Conservation (phyloP, 371 early-diverging fungal genomes). For the Saksenaea oblongispora region DNA sequence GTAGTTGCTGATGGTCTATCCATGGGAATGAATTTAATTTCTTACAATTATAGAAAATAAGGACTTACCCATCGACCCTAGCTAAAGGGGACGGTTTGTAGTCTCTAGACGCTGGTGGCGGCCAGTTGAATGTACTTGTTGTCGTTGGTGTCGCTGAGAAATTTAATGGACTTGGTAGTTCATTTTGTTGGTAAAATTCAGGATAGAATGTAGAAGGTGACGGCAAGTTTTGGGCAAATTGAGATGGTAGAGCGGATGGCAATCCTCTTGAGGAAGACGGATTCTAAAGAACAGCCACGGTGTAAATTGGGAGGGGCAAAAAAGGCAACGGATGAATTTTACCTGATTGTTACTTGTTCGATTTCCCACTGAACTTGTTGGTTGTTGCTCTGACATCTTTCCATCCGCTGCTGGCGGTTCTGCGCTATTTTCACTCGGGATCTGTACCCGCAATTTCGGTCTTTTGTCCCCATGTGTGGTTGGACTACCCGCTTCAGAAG, state of each 20-base stretch:
- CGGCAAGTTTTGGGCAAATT: constrained; percentile 77
- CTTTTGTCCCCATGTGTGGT: constrained; percentile 21
- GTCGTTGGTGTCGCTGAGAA: constrained; percentile 61
- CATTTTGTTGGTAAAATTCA: constrained; percentile 69
- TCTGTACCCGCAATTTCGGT: constrained; percentile 51
- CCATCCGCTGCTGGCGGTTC: constrained; percentile 4
- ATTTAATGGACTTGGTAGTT: constrained; percentile 64
- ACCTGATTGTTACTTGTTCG: neutral
- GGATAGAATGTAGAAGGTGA: constrained; percentile 79
- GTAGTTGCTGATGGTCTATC: neutral
- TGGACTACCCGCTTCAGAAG: constrained; percentile 7
- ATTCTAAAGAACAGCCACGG: neutral
- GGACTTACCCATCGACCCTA: constrained; percentile 4
- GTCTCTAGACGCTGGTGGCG: constrained; percentile 31
- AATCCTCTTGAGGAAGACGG: constrained; percentile 16
- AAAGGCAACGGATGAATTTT: no score
- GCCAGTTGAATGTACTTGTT: constrained; percentile 64
- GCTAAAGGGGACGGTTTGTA: constrained; percentile 27
- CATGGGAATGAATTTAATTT: neutral
- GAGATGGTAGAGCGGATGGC: constrained; percentile 53
- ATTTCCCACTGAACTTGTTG: constrained; percentile 4
- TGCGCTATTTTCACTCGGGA: constrained; percentile 25
- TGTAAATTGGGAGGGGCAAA: no score
- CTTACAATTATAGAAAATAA: neutral
- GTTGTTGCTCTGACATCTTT: constrained; percentile 7